Evolutionary conservation across 495 filamentous ascomycete species (phyloP).

Genomic region (Choiromyces venosus): DNA sequence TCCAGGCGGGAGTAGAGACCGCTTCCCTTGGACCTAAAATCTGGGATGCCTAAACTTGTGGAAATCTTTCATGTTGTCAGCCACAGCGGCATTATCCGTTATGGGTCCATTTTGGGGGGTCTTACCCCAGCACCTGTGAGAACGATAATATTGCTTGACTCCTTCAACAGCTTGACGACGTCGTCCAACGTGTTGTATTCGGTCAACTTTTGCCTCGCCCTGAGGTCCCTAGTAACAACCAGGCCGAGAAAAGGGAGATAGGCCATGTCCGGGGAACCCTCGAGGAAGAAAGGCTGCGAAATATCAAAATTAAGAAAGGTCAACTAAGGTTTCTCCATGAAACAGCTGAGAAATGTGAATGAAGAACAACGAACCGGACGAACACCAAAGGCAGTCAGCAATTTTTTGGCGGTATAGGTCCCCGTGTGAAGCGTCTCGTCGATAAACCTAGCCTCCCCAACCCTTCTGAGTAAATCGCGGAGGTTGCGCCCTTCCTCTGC

Average conservation of each 20-base stretch:
- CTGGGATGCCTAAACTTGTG: slow-evolving; percentile 81
- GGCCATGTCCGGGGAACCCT: slow-evolving; percentile 64
- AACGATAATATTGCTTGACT: slow-evolving; percentile 78
- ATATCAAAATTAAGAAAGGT: slow-evolving; percentile 14
- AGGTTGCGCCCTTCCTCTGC: slow-evolving; percentile 64
- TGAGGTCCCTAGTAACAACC: slow-evolving; percentile 75
- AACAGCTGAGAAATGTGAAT: slow-evolving; percentile 10
- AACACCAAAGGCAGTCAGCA: slow-evolving; percentile 89
- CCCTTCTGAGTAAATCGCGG: slow-evolving; percentile 62
- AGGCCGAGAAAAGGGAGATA: slow-evolving; percentile 69
- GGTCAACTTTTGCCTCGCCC: slow-evolving; percentile 69
- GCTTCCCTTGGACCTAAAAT: slow-evolving; percentile 78
- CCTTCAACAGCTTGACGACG: slow-evolving; percentile 68
- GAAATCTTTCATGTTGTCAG: slow-evolving; percentile 56
- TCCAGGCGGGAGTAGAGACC: slow-evolving; percentile 82
- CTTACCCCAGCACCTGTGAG: slow-evolving; percentile 83
- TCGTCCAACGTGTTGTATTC: slow-evolving; percentile 85
- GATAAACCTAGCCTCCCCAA: slow-evolving; percentile 73
- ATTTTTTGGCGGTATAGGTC: slow-evolving; percentile 67
- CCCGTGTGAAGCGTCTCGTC: slow-evolving; percentile 63
- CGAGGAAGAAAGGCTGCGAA: slow-evolving; percentile 59
- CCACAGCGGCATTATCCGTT: neutral
- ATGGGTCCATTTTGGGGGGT: neutral
- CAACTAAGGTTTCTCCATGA: slow-evolving; percentile 3
- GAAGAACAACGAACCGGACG: slow-evolving; percentile 46